Evolutionary conservation across 345 rosid genomes (phyloP), one percentile per base, ranked within the genome.

Genomic region (Geranium rotundifolium): DNA sequence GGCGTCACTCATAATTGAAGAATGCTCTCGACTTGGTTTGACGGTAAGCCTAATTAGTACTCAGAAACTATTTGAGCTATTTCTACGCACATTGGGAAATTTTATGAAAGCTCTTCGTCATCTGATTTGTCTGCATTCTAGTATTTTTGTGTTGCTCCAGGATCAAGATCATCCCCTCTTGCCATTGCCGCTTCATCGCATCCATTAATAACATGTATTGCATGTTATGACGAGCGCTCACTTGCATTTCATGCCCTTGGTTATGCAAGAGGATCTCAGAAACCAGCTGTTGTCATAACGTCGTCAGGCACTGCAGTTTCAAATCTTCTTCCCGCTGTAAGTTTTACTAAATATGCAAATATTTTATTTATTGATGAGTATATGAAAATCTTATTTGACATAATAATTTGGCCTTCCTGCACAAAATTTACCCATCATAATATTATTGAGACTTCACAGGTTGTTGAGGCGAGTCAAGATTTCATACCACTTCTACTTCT

Each of bases 241-340:
- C 89, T 92, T 66, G 95, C 98, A 13, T 92, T 84, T 83, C 96
- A 89, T 65, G 98, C 95, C 67, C 77, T 89, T 67, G 98, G 98
- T 59, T 89, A 85, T 78, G 86, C 91, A 65, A 85, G 82, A 81
- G 98, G 95, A 57, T 81, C 95, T 70, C 79, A 71, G 20, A 84
- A 75, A 73, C 95, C 92, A 0, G 96, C 98, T 8, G 88, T 87
- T 46, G 69, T 92, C 68, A 82, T 92, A 76, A 92, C 96, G 50
- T 78, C 98, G 31, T 92, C 98, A 60, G 98, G 98, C 77, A 92
- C 98, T 58, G 98, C 98, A 31, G 95, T 89, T 65, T 92, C 98
- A 67, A 92, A 92, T 80, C 98, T 92, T 80, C 80, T 87, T 75
- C 98, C 98, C 61, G 96, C 98, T 76, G 98, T 92, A 69, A 91